A percentile compares a stretch with the other conserved stretches of the same genome.
These are phyloP conservation scores for Fusarium sterilihyphosum DNA, from an alignment of 2,329 filamentous ascomycete genomes.

Conservation along the genomic window DNA sequence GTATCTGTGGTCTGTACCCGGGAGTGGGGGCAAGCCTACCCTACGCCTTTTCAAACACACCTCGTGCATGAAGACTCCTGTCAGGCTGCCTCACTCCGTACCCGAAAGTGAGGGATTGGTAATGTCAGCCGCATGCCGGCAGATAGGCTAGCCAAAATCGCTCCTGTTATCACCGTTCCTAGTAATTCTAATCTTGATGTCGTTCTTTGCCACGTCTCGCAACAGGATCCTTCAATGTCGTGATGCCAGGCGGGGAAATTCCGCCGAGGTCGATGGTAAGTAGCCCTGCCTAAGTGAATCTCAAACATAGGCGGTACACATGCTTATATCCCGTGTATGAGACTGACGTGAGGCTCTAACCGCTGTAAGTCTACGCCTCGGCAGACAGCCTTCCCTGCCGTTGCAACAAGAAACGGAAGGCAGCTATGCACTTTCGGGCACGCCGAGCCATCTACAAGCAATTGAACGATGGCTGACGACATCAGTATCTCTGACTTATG, in stretches of 20 bases:
- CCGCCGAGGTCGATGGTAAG: rapidly evolving
- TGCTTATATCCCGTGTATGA: not conserved
- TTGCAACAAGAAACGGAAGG: not conserved
- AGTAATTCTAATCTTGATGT: not conserved
- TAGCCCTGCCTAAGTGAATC: not conserved
- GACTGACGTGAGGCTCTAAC: not conserved
- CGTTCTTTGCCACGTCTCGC: not conserved
- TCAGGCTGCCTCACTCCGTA: not conserved
- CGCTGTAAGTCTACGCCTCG: not conserved
- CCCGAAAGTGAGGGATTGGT: not conserved
- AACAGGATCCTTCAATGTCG: not conserved
- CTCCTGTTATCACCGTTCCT: not conserved
- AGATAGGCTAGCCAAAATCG: not conserved
- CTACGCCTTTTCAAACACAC: not conserved
- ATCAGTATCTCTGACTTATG: not conserved
- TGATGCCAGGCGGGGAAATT: not conserved
- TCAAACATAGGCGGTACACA: not conserved
- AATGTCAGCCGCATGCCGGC: not conserved
- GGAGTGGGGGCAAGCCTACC: not conserved
- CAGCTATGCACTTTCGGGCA: not conserved
- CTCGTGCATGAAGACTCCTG: not conserved
- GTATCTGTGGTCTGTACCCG: not conserved
- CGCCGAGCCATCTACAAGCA: not conserved
- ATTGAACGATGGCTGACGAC: not conserved
- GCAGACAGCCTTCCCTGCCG: not conserved